Base-by-base conservation (phyloP, 345 rosid species). In the Gossypium longicalyx region DNA sequence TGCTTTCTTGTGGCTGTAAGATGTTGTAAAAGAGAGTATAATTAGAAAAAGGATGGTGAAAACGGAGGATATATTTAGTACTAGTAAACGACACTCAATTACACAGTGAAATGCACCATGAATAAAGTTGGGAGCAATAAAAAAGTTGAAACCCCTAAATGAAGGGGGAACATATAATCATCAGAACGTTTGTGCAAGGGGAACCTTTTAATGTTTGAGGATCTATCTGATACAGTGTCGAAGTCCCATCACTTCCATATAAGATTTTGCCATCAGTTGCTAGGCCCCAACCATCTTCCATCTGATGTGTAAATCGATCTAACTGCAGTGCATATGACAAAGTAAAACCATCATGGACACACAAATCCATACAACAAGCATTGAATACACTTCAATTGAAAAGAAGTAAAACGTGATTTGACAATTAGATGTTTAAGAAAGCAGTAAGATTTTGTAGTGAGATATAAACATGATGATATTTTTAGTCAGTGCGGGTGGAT, bases 281-380 rank as follows among this genome's bases (percentile, higher is more conserved):
- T 58, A 93, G 86, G 64, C 99, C 98, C 97, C 99, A 96, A 16
- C 98, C 99, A 85, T 96, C 99, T 62, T 85, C 57, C 98, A 96
- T 96, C 78, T 83, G 78, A 83, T 96, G 97, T 67, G 80, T 84
- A 83, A 91, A 93, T 80, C 79, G 60, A 59, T 77, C 74, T 57
- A 88, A 77, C 99, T 96, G 90, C 85, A 85, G n/a, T 4, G 76
- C 49, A 56, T 56, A 65, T 19, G 76, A 38, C 34, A 74, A 43
- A 54, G 44, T 34, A 59, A 60, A 64, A 73, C 53, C 38, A 58
- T 49, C 6, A 58, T 58, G 23, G 13, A 67, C 62, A 25, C 7
- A 58, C 15, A 7, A 19, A 65, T 17, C 67, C 5, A 44, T 19
- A 44, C 44, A 25, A 44, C 44, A 49, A 48, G 58, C 58, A 25